phyloP scores from a whole-genome alignment of 495 filamentous ascomycete genomes.

The Evernia prunastri region DNA sequence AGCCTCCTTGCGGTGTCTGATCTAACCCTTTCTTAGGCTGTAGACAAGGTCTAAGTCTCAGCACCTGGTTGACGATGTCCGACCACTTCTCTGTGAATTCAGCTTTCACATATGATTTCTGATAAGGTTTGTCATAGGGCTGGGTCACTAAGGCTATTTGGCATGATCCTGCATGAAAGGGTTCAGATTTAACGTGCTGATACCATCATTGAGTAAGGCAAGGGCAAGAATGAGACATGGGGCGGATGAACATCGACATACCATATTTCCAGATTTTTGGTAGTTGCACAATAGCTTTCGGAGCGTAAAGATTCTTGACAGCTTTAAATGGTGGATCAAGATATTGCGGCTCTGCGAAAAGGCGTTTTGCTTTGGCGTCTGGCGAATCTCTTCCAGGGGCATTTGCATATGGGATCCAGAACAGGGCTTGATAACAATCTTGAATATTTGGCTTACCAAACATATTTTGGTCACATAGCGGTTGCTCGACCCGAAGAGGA shows the following conservation, averaged over 20 bases:
- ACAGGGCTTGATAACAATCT: slow-evolving; percentile 2
- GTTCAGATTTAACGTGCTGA: neutral
- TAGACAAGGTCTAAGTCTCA: neutral
- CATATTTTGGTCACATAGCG: neutral
- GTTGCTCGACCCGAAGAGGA: neutral
- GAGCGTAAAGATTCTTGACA: neutral
- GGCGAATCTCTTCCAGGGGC: neutral
- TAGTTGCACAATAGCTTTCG: slow-evolving; percentile 6
- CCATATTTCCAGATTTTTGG: slow-evolving; percentile 8
- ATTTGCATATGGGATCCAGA: neutral
- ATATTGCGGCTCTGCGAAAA: slow-evolving; percentile 7
- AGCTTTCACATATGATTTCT: neutral
- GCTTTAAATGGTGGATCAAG: neutral
- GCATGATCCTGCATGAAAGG: neutral
- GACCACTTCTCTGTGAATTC: neutral
- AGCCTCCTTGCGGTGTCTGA: neutral
- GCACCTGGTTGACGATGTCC: neutral
- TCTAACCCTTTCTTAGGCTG: neutral
- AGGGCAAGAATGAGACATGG: neutral
- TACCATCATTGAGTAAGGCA: neutral
- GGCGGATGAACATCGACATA: neutral
- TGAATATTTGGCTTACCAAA: neutral
- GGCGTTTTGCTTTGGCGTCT: neutral
- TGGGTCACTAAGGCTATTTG: neutral
- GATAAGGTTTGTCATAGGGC: neutral